Conservation (phyloP, 2,329 filamentous ascomycete species). For the Lecanicillium sp. region DNA sequence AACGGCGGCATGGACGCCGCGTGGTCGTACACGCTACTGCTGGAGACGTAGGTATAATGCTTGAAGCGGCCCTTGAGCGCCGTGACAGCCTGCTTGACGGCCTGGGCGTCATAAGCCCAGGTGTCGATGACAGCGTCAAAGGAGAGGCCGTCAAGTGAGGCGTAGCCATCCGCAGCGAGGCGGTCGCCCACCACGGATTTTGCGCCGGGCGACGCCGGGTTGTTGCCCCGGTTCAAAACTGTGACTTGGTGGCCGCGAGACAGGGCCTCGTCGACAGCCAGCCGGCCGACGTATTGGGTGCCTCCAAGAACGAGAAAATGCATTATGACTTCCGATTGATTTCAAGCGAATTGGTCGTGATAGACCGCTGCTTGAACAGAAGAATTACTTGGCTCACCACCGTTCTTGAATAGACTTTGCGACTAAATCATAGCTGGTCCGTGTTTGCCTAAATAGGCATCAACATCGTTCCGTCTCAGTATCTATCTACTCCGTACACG, state of each 20-base stretch:
- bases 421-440: background rate
- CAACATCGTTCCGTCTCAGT: background rate
- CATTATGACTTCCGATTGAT: too few species aligned
- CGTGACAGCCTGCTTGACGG: slow-evolving; percentile 14
- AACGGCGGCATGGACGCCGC: slow-evolving; percentile 1
- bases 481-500: background rate
- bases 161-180: slow-evolving; percentile 8
- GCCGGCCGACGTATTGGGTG: slow-evolving; percentile 17
- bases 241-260: slow-evolving; percentile 14
- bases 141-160: slow-evolving; percentile 9
- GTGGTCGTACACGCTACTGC: slow-evolving; percentile 15
- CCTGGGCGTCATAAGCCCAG: slow-evolving; percentile 15
- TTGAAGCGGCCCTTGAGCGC: slow-evolving; percentile 15
- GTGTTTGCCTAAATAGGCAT: slow-evolving; percentile 6
- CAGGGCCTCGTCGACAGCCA: slow-evolving; percentile 15
- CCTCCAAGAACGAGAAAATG: slow-evolving; percentile 19
- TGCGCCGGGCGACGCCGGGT: slow-evolving; percentile 12
- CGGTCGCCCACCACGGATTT: slow-evolving; percentile 17
- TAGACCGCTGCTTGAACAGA: too few species aligned
- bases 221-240: slow-evolving; percentile 17
- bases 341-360: background rate
- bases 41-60: slow-evolving; percentile 18
- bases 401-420: too few species aligned
- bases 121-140: slow-evolving; percentile 19
- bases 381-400: background rate